Percentiles rank a stretch among this genome's conserved stretches.
Evolutionary conservation across 257 asterid species (phyloP).

Genomic region (Penstemon davidsonii): DNA sequence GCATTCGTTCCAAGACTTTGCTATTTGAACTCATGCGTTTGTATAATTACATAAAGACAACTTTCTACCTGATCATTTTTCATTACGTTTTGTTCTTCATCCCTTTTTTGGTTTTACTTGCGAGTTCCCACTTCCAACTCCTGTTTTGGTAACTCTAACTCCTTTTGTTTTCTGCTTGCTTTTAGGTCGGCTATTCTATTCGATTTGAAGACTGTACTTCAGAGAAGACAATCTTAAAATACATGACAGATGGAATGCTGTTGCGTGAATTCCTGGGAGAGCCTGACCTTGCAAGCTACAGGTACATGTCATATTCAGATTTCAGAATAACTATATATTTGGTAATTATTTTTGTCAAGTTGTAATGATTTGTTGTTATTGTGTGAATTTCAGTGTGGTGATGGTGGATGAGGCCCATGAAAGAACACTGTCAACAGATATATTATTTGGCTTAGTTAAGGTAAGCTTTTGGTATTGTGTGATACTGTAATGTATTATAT

Average conservation of each 20-base stretch:
- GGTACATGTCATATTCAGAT: slow-evolving; percentile 42
- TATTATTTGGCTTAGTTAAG: slow-evolving; percentile 92
- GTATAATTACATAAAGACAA: not conserved
- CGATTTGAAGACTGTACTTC: slow-evolving; percentile 93
- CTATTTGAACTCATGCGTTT: slow-evolving; percentile 2
- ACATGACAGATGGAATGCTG: slow-evolving; percentile 91
- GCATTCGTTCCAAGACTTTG: slow-evolving; percentile 8
- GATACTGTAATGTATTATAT: not conserved
- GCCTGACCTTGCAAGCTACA: slow-evolving; percentile 88
- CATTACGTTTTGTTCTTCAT: not conserved
- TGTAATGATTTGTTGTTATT: slow-evolving; percentile 15
- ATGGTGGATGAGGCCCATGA: slow-evolving; percentile 99
- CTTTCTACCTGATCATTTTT: slow-evolving; percentile 14
- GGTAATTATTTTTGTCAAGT: slow-evolving; percentile 20
- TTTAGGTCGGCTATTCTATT: slow-evolving; percentile 83
- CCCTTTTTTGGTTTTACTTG: slow-evolving; percentile 9
- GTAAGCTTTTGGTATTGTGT: slow-evolving; percentile 32
- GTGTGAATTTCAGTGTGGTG: slow-evolving; percentile 62
- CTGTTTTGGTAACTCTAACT: slow-evolving; percentile 21
- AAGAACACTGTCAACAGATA: slow-evolving; percentile 86
- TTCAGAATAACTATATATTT: not conserved
- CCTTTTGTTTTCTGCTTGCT: slow-evolving; percentile 26
- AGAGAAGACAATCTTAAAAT: slow-evolving; percentile 71
- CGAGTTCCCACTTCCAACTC: slow-evolving; percentile 2
- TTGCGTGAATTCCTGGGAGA: slow-evolving; percentile 89